Evolutionary conservation across 176 grass and related monocot species (phyloP).

Genomic region (Oryza nivara): DNA sequence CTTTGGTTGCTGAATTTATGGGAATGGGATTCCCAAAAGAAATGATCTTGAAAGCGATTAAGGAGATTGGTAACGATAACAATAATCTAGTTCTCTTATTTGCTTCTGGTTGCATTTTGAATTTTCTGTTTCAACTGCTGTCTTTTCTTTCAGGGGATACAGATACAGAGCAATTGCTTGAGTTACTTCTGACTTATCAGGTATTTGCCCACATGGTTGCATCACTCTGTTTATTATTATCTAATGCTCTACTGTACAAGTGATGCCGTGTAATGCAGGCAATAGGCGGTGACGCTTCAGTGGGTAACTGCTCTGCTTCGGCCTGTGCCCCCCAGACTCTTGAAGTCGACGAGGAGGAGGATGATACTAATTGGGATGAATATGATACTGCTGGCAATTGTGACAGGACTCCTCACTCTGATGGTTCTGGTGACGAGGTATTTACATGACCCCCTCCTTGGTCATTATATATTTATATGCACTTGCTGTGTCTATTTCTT

Average conservation of each 20-base stretch:
- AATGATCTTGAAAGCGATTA: conserved; percentile 53
- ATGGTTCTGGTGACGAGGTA: conserved; percentile 76
- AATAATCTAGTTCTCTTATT: conserved; percentile 34
- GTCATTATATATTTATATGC: conserved; percentile 6
- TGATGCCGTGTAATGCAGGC: conserved; percentile 50
- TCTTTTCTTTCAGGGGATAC: conserved; percentile 56
- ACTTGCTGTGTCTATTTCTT: neutral
- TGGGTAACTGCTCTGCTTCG: conserved; percentile 35
- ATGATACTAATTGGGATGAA: conserved; percentile 57
- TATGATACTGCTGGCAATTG: conserved; percentile 38
- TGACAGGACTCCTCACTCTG: conserved; percentile 6
- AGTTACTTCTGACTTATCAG: conserved; percentile 77
- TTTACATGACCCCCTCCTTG: neutral
- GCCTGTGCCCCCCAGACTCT: conserved; percentile 18
- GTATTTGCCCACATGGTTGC: conserved; percentile 37
- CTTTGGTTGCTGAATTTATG: conserved; percentile 44
- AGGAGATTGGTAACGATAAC: conserved; percentile 51
- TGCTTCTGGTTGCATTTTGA: conserved; percentile 24
- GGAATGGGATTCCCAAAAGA: conserved; percentile 64
- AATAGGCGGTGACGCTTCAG: conserved; percentile 46
- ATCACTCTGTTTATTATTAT: conserved; percentile 16
- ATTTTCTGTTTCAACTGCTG: conserved; percentile 16
- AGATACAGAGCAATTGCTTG: conserved; percentile 67
- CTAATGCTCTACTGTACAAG: conserved; percentile 20
- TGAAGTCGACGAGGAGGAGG: neutral